These are phyloP conservation scores for Pichia kluyveri DNA, from an alignment of 805 yeast species.

Conservation along the genomic window DNA sequence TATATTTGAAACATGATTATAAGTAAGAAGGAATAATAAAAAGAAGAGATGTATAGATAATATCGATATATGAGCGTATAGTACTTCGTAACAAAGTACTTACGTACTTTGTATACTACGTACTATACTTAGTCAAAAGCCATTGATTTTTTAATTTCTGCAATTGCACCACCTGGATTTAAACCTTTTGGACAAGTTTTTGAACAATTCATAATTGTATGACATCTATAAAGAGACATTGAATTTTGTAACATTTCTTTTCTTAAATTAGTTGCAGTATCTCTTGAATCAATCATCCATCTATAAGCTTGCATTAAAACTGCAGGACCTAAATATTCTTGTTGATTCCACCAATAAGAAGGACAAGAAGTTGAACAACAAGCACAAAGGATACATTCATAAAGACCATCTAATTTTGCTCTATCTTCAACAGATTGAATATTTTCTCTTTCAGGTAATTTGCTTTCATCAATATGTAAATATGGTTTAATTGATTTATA, in stretches of 20 bases:
- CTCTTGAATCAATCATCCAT: slow-evolving; percentile 97
- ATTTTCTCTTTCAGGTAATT: slow-evolving; percentile 83
- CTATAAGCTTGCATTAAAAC: slow-evolving; percentile 98
- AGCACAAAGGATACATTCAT: slow-evolving; percentile 97
- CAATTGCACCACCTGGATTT: slow-evolving; percentile 96
- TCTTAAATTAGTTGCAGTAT: slow-evolving; percentile 76
- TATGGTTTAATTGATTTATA: slow-evolving; percentile 97
- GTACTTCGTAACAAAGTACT: no score
- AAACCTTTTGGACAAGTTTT: slow-evolving; percentile 97
- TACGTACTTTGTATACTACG: no score
- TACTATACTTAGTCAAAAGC: slow-evolving; percentile 29
- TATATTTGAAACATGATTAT: neutral
- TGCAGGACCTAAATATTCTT: slow-evolving; percentile 97
- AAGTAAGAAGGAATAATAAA: neutral
- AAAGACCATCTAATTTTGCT: slow-evolving; percentile 91
- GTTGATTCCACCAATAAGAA: slow-evolving; percentile 99
- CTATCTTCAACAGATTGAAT: slow-evolving; percentile 88
- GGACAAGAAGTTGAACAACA: slow-evolving; percentile 99
- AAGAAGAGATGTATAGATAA: neutral
- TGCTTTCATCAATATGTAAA: slow-evolving; percentile 75
- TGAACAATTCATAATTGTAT: slow-evolving; percentile 98
- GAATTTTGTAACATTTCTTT: slow-evolving; percentile 89
- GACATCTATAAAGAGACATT: slow-evolving; percentile 97
- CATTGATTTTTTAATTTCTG: slow-evolving; percentile 90
- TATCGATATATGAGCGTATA: no score